Evolutionary conservation across 2,329 filamentous ascomycete species (phyloP), one percentile per base, ranked within the genome.

Genomic region (Hymenoscyphus repandus): DNA sequence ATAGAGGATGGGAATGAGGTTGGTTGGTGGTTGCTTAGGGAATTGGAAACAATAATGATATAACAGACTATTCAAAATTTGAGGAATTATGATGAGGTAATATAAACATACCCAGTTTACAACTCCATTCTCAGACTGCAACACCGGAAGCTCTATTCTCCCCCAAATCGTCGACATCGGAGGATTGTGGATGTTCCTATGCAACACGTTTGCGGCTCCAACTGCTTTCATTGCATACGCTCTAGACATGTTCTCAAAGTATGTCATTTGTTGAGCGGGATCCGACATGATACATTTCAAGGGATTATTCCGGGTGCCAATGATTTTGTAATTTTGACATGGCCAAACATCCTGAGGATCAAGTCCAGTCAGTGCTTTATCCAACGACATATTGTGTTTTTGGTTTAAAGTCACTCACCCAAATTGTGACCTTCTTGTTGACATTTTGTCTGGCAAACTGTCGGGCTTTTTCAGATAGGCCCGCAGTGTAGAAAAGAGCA

Each of bases 161-260:
- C 45, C 45, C 45, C 49, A 51, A 43, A 51, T 51, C 6, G 38
- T 44, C 32, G 13, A 44, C 38, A 47, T 51, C 3, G 49, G 49
- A 3, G 49, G 49, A 37, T 47, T 39, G 4, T 51, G 22, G 22
- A 51, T 48, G 39, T 51, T 34, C 17, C 39, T 9, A 32, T 51
- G 49, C 49, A 51, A 36, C 3, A 51, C 49, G 30, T 38, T 30
- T 11, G 49, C 49, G 32, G 37, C 10, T 17, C 27, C 41, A 12
- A 20, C 17, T n/a, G 38, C 40, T 34, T 32, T 51, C 45, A 39
- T 43, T 3, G 45, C 49, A 34, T 47, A 51, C 5, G 49, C 49
- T 17, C 37, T 33, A 32, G 45, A 51, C 49, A 51, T 51, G n/a
- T 51, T 51, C n/a, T 51, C 44, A 39, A 51, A 51, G 17, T 51